Base-by-base conservation (phyloP, 2,329 filamentous ascomycete species). In the Bipolaris oryzae region DNA sequence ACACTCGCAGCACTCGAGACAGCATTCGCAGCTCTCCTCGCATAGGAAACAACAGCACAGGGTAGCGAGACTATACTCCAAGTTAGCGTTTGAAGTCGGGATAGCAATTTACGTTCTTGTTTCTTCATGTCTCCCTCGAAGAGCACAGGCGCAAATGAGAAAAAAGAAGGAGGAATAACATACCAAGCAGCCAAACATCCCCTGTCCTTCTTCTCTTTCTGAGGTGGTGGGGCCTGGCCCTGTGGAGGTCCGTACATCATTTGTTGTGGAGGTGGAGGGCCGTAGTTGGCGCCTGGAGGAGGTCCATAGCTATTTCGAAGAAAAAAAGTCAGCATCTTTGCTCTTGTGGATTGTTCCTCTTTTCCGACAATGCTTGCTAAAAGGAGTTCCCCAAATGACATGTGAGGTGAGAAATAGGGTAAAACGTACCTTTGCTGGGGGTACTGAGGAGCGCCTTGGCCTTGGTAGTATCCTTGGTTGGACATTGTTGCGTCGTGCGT, bases 1-100 rank as follows among this genome's bases (percentile, higher is more conserved):
- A 51, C 74, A 76, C 60, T 75, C 84, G 66, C 83, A 82, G 72
- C 84, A 87, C 5, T 87, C 85, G n/a, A 81, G 77, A 69, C 85
- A 87, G 76, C 85, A 87, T 72, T 87, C 85, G 67, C 85, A 88
- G 25, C 82, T 80, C 74, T 87, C 85, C 69, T 87, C 85, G 66
- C 84, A 86, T 25, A 88, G 79, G 74, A 85, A 88, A 69, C 85
- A 87, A 72, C 85, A 88, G 77, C 85, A 87, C 35, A 88, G 58
- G 3, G 68, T 64, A 3, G 73, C 73, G 45, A 75, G 43, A 62
- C 72, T 72, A 15, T 16, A 42, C 15, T 5, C 23, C 28, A 5
- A 18, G 45, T 66, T 50, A 64, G 57, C 47, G 2, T 18, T 18
- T 6, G 13, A 33, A 3, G 7, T 6, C 16, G 16, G 35, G 10